These are phyloP conservation scores for Chlamydomonas reinhardtii DNA, from an alignment of 163 green algal genomes.

Conservation along the genomic window DNA sequence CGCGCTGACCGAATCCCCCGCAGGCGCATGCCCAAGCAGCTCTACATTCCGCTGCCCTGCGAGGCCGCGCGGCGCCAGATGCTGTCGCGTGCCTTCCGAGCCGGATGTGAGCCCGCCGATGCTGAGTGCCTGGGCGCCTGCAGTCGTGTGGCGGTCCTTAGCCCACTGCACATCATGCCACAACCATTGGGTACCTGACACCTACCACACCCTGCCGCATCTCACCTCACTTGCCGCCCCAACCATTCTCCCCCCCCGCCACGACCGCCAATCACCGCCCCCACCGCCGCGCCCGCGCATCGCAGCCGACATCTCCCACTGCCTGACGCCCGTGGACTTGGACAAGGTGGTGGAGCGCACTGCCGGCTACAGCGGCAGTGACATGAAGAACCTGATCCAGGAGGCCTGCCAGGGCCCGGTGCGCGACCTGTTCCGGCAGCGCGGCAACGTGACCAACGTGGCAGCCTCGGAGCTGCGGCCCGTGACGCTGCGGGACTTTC, in stretches of 20 bases:
- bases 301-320: not conserved
- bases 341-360: slow-evolving; percentile 83
- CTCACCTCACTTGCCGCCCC: no score
- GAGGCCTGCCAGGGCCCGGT: slow-evolving; percentile 89
- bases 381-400: slow-evolving; percentile 93
- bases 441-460: slow-evolving; percentile 68
- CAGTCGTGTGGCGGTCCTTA: not conserved
- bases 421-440: slow-evolving; percentile 75
- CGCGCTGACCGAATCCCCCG: no score
- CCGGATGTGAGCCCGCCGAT: slow-evolving; percentile 8
- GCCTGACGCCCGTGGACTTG: slow-evolving; percentile 72
- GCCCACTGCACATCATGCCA: no score
- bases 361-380: slow-evolving; percentile 90
- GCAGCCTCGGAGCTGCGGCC: slow-evolving; percentile 81
- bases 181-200: no score
- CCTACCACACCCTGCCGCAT: no score
- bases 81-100: slow-evolving; percentile 61
- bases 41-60: slow-evolving; percentile 98
- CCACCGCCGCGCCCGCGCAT: not conserved
- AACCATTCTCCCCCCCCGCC: no score
- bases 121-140: not conserved
- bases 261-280: not conserved
- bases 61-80: slow-evolving; percentile 76
- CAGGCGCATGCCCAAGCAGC: slow-evolving; percentile 97
- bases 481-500: slow-evolving; percentile 84